These are phyloP conservation scores for Penicillium cosmopolitanum DNA, from an alignment of 495 filamentous ascomycete species.

Conservation along the genomic window DNA sequence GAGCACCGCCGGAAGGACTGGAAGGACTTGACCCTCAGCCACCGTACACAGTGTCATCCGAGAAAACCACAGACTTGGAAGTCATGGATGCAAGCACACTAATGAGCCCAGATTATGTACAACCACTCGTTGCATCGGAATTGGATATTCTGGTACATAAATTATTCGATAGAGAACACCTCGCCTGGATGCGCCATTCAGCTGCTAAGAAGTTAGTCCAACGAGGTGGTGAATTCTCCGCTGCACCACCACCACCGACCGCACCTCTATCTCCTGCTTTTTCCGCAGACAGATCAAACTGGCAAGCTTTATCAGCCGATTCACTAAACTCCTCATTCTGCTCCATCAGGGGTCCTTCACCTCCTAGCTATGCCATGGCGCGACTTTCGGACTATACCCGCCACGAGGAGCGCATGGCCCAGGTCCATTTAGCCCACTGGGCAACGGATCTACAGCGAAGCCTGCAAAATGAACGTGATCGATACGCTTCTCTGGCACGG, in stretches of 20 bases:
- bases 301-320: conserved; percentile 7
- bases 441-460: conserved; percentile 85
- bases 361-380: conserved; percentile 69
- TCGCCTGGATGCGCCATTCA: conserved; percentile 84
- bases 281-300: conserved; percentile 10
- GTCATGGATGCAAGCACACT: conserved; percentile 94
- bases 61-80: conserved; percentile 74
- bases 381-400: conserved; percentile 72
- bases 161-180: conserved; percentile 77
- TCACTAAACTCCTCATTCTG: conserved; percentile 33
- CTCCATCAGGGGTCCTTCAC: conserved; percentile 31
- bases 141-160: conserved; percentile 68
- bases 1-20: conserved; percentile 35
- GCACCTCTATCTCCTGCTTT: conserved; percentile 12
- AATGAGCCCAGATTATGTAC: conserved; percentile 92
- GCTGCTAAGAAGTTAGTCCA: conserved; percentile 86
- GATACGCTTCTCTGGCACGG: conserved; percentile 70
- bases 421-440: conserved; percentile 85
- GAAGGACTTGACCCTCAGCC: conserved; percentile 32
- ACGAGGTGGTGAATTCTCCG: conserved; percentile 48
- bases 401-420: conserved; percentile 73
- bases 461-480: conserved; percentile 75
- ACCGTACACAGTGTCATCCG: conserved; percentile 84
- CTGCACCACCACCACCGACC: conserved; percentile 7
- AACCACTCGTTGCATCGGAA: conserved; percentile 81